A percentile compares a stretch with the other conserved stretches of the same genome.
phyloP scores from a whole-genome alignment of 768 basidiomycete genomes.

The Xerocomellus chrysenteron region DNA sequence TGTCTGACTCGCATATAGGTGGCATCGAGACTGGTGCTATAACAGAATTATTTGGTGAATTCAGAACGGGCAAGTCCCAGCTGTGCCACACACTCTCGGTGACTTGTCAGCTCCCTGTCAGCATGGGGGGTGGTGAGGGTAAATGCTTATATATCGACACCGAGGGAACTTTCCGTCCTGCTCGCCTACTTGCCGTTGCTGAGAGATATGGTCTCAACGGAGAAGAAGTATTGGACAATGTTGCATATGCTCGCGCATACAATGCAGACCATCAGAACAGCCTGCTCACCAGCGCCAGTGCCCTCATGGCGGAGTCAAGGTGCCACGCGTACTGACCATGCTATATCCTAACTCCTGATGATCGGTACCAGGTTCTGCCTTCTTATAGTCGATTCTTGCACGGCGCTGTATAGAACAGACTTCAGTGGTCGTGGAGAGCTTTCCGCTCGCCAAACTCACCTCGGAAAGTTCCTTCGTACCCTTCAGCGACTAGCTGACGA shows the following conservation, averaged over 20 bases:
- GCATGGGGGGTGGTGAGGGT: constrained; percentile 98
- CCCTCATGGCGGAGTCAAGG: constrained; percentile 99
- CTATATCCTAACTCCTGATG: constrained; percentile 5
- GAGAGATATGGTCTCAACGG: constrained; percentile 96
- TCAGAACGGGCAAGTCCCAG: constrained; percentile 97
- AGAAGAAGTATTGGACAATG: constrained; percentile 97
- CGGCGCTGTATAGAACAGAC: constrained; percentile 92
- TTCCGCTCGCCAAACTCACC: constrained; percentile 90
- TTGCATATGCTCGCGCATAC: constrained; percentile 97
- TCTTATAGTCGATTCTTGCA: constrained; percentile 95
- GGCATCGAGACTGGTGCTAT: constrained; percentile 99
- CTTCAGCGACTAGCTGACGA: constrained; percentile 95
- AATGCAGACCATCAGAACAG: constrained; percentile 97
- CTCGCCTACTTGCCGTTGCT: constrained; percentile 89
- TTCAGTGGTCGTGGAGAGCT: constrained; percentile 95
- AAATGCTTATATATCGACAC: constrained; percentile 99
- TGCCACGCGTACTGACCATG: constrained; percentile 36
- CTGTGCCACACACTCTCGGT: constrained; percentile 98
- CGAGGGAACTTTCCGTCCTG: constrained; percentile 97
- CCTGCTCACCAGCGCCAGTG: constrained; percentile 87
- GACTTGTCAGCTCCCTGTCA: constrained; percentile 94
- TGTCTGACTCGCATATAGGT: constrained; percentile 43
- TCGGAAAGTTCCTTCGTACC: constrained; percentile 93
- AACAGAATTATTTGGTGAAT: constrained; percentile 98
- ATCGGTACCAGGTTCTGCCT: constrained; percentile 76